A percentile compares a stretch with the other conserved stretches of the same genome.
Evolutionary conservation across 2,329 filamentous ascomycete genomes (phyloP).

Genomic region (Clarireedia homoeocarpa): DNA sequence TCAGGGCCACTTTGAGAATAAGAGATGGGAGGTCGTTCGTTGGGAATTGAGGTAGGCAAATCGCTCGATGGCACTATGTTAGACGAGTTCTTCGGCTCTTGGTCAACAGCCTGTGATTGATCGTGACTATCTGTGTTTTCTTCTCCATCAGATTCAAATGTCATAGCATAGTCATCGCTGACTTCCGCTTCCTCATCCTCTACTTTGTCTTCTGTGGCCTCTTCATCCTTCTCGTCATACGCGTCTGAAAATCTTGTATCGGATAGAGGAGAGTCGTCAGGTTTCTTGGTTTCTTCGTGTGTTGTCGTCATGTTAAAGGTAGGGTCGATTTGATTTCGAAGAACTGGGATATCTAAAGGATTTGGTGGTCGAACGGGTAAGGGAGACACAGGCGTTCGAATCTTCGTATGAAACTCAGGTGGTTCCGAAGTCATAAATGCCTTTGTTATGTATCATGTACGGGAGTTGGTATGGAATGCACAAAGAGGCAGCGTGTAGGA

Average conservation of each 20-base stretch:
- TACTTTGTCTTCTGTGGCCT: conserved; percentile 14
- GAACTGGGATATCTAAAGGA: conserved; percentile 60
- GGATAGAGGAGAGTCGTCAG: conserved; percentile 17
- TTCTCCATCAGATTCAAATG: conserved; percentile 31
- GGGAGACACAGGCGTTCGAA: conserved; percentile 62
- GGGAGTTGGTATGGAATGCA: conserved; percentile 1
- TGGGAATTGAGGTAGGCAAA: conserved; percentile 12
- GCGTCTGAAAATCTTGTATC: conserved; percentile 30
- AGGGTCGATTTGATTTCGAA: conserved; percentile 66
- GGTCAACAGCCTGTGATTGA: conserved; percentile 26
- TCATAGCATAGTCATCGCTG: conserved; percentile 32
- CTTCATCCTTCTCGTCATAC: conserved; percentile 26
- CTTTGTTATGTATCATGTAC: conserved; percentile 6
- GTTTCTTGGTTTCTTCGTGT: conserved; percentile 30
- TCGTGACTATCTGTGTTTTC: conserved; percentile 28
- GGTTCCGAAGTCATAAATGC: conserved; percentile 31
- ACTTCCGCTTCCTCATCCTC: conserved; percentile 20
- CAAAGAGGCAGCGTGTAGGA: neutral
- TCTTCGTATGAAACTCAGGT: conserved; percentile 54
- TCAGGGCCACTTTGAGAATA: conserved; percentile 14
- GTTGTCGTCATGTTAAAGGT: conserved; percentile 60
- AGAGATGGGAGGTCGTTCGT: conserved; percentile 15
- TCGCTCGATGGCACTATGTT: conserved; percentile 19
- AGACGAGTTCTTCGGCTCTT: conserved; percentile 22
- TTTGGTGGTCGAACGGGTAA: conserved; percentile 61